A percentile compares a stretch with the other conserved stretches of the same genome.
These are phyloP conservation scores for Asterophora parasitica DNA, from an alignment of 768 basidiomycete genomes.

Conservation along the genomic window DNA sequence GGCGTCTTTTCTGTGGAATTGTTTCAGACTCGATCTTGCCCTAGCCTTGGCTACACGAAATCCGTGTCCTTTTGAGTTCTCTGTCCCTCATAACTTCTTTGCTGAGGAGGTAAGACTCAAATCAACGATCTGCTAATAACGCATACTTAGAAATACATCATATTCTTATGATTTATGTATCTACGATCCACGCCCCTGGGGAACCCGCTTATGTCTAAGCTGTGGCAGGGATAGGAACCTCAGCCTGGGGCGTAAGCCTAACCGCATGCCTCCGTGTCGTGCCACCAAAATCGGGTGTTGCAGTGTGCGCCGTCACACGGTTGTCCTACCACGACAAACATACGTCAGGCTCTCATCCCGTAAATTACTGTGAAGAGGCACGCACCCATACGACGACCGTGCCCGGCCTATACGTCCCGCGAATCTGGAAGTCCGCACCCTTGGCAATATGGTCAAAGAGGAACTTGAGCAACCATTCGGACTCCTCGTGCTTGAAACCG, in stretches of 20 bases:
- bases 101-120: too few relatives aligned
- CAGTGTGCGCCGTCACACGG: slow-evolving; percentile 44
- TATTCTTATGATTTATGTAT: too few relatives aligned
- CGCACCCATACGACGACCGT: slow-evolving; percentile 51
- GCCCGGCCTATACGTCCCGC: slow-evolving; percentile 46
- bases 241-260: slow-evolving; percentile 45
- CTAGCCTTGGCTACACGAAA: too few relatives aligned
- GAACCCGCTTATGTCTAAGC: too few relatives aligned
- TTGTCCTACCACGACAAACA: slow-evolving; percentile 28
- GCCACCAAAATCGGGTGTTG: slow-evolving; percentile 32
- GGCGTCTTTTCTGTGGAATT: too few relatives aligned
- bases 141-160: too few relatives aligned
- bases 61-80: too few relatives aligned
- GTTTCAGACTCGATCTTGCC: too few relatives aligned
- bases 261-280: slow-evolving; percentile 37
- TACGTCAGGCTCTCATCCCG: too few relatives aligned
- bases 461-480: slow-evolving; percentile 50
- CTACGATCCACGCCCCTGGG: too few relatives aligned
- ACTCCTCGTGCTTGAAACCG: slow-evolving; percentile 51
- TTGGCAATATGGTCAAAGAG: slow-evolving; percentile 49
- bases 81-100: too few relatives aligned
- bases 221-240: slow-evolving; percentile 26
- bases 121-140: too few relatives aligned
- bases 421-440: slow-evolving; percentile 46
- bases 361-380: neutral